A percentile compares a stretch with the other conserved stretches of the same genome.
Evolutionary conservation across 192 early-diverging fungal species (phyloP).

Genomic region (Dimargaris cristalligena): DNA sequence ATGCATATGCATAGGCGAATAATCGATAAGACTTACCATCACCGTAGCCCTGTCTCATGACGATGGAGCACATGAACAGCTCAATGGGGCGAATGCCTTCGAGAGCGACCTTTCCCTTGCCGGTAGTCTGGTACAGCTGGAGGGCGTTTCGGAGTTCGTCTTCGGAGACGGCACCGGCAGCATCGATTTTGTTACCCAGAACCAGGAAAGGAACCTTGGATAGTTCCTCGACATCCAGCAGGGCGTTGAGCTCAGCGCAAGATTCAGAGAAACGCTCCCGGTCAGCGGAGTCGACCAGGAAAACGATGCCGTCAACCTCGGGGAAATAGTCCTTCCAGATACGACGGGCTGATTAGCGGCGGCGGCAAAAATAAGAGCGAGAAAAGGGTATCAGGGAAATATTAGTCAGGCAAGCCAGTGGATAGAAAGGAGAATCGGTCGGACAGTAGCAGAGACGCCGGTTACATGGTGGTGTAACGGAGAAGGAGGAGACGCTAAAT

Average conservation of each 20-base stretch:
- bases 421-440: no score
- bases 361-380: not conserved
- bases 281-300: slow-evolving; percentile 90
- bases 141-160: slow-evolving; percentile 73
- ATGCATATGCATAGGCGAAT: not conserved
- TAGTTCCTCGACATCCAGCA: slow-evolving; percentile 88
- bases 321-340: slow-evolving; percentile 99
- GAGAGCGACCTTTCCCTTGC: slow-evolving; percentile 90
- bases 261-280: slow-evolving; percentile 66
- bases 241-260: slow-evolving; percentile 86
- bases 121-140: slow-evolving; percentile 93
- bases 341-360: slow-evolving; percentile 52
- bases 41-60: slow-evolving; percentile 96
- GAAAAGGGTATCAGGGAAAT: slow-evolving; percentile 6
- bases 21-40: slow-evolving; percentile 49
- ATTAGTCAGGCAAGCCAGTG: no score
- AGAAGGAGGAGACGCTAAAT: no score
- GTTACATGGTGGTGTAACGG: no score
- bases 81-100: slow-evolving; percentile 77
- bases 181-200: slow-evolving; percentile 99
- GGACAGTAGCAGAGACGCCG: no score
- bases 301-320: slow-evolving; percentile 95
- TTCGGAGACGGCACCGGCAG: slow-evolving; percentile 80
- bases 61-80: slow-evolving; percentile 98
- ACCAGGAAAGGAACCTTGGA: slow-evolving; percentile 85